These are phyloP conservation scores for Populus hybrid DNA, from an alignment of 441 rosid species.

Conservation along the genomic window DNA sequence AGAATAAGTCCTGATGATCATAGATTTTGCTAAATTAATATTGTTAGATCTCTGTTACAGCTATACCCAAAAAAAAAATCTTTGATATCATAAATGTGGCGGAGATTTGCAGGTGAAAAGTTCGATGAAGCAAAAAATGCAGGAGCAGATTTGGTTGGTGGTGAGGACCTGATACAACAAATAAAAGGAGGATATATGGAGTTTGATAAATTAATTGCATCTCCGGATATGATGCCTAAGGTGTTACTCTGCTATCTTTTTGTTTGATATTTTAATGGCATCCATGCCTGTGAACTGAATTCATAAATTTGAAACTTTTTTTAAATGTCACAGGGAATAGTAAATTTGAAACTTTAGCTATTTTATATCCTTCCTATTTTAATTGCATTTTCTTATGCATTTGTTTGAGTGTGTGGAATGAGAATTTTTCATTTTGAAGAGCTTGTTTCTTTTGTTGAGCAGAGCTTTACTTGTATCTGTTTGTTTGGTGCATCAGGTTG, in stretches of 20 bases:
- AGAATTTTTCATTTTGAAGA: not conserved
- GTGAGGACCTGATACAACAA: slow-evolving; percentile 88
- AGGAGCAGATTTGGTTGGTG: slow-evolving; percentile 97
- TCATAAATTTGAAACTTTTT: not conserved
- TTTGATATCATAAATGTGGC: not conserved
- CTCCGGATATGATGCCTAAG: slow-evolving; percentile 99
- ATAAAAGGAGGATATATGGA: slow-evolving; percentile 97
- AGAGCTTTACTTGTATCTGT: not conserved
- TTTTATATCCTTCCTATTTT: no score
- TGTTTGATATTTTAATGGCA: not conserved
- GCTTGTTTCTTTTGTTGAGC: not conserved
- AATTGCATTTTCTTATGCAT: not conserved
- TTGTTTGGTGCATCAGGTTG: slow-evolving; percentile 58
- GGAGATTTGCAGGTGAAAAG: slow-evolving; percentile 72
- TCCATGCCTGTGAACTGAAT: not conserved
- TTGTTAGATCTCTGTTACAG: not conserved
- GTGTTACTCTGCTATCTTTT: slow-evolving; percentile 39
- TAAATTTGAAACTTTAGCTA: not conserved
- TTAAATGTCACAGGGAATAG: not conserved
- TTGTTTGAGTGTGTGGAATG: not conserved
- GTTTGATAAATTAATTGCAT: slow-evolving; percentile 94
- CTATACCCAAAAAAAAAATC: not conserved
- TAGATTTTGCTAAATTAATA: no score
- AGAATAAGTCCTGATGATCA: not conserved
- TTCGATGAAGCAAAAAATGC: slow-evolving; percentile 95